Evolutionary conservation across 1,284 basidiomycete species (phyloP).

Genomic region (Puccinia horiana): DNA sequence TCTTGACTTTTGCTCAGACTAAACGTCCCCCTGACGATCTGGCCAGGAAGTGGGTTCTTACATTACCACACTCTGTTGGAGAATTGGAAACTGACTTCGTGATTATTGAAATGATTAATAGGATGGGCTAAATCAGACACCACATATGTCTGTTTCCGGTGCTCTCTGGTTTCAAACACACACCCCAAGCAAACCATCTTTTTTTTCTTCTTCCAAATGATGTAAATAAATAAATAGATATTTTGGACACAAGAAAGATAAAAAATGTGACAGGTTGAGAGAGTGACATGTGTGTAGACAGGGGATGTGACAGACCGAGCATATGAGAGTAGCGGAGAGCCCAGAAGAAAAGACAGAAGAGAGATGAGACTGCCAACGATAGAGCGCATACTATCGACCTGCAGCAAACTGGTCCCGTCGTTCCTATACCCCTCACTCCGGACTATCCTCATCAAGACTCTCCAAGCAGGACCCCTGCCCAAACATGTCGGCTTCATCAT

Average conservation of each 20-base stretch:
- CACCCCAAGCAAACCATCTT: no score
- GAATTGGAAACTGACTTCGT: background rate
- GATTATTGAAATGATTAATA: no score
- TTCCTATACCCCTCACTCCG: constrained; percentile 31
- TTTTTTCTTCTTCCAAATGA: no score
- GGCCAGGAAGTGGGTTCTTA: constrained; percentile 62
- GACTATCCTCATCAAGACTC: constrained; percentile 32
- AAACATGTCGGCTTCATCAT: constrained; percentile 92
- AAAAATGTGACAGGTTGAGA: no score
- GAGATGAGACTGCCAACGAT: constrained; percentile 26
- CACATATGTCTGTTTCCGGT: no score
- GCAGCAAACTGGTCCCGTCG: constrained; percentile 22
- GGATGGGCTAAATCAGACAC: no score
- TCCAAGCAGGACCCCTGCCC: constrained; percentile 73
- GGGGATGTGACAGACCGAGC: no score
- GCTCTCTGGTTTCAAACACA: no score
- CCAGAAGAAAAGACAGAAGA: background rate
- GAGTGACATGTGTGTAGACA: no score
- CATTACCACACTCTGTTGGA: background rate
- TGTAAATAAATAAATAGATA: no score
- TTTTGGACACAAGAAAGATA: background rate
- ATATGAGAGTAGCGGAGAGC: no score
- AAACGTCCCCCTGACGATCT: constrained; percentile 88
- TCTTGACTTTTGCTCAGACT: constrained; percentile 90
- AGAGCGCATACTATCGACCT: constrained; percentile 13